phyloP scores from a whole-genome alignment of 2,329 filamentous ascomycete species.

The Trichoderma lentiforme region DNA sequence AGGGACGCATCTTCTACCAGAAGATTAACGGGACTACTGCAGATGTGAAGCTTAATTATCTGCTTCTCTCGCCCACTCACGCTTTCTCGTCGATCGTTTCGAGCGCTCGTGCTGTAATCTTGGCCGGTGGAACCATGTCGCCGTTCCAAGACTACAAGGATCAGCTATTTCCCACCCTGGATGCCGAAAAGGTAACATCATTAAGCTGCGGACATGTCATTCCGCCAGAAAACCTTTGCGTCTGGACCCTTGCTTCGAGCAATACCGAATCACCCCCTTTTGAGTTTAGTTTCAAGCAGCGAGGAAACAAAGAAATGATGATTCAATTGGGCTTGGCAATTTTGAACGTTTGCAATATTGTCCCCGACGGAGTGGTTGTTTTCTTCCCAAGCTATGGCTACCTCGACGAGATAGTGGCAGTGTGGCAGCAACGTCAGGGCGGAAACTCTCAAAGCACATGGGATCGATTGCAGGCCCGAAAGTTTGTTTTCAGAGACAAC shows the following conservation, averaged over 20 bases:
- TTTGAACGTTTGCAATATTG: constrained; percentile 64
- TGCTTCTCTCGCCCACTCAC: constrained; percentile 85
- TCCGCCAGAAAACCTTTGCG: constrained; percentile 74
- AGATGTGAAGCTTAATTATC: constrained; percentile 70
- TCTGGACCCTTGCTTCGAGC: constrained; percentile 61
- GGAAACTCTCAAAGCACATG: constrained; percentile 46
- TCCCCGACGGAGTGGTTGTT: constrained; percentile 86
- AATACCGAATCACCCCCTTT: constrained; percentile 52
- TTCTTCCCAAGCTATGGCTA: constrained; percentile 97
- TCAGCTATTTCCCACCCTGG: constrained; percentile 78
- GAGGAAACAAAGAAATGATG: constrained; percentile 67
- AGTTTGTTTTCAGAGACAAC: constrained; percentile 59
- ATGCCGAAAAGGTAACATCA: constrained; percentile 63
- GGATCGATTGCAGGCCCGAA: constrained; percentile 56
- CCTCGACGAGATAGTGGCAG: constrained; percentile 66
- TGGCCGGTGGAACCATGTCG: constrained; percentile 97
- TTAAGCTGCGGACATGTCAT: constrained; percentile 96
- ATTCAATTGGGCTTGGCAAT: constrained; percentile 71
- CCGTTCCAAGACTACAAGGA: constrained; percentile 87
- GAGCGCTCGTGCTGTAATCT: constrained; percentile 78
- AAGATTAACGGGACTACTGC: constrained; percentile 36
- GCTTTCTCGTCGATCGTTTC: constrained; percentile 87
- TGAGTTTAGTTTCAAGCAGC: constrained; percentile 83
- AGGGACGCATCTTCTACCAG: constrained; percentile 64
- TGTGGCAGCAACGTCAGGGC: constrained; percentile 51